phyloP scores from a whole-genome alignment of 164 flowering plant genomes.

The Umbellularia californica region DNA sequence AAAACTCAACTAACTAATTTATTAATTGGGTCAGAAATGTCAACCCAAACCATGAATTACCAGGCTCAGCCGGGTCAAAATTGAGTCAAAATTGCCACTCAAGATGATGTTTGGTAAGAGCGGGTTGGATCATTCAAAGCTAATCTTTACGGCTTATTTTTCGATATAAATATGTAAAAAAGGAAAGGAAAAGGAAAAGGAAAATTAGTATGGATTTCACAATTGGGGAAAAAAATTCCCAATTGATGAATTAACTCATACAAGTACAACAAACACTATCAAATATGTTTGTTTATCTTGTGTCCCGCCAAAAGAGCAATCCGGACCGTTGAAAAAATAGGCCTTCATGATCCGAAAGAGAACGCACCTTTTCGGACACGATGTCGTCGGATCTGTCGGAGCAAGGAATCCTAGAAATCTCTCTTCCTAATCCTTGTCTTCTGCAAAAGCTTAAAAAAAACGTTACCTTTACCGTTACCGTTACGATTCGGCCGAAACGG shows the following conservation, averaged over 20 bases:
- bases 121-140: too few species aligned
- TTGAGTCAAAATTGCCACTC: too few species aligned
- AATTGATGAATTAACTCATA: background rate
- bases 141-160: too few species aligned
- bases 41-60: background rate
- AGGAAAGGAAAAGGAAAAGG: too few species aligned
- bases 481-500: background rate
- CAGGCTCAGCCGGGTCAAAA: too few species aligned
- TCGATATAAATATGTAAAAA: too few species aligned
- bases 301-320: background rate
- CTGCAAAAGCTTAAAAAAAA: background rate
- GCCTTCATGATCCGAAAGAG: background rate
- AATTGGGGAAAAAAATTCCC: too few species aligned
- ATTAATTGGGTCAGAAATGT: too few species aligned
- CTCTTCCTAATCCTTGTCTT: background rate
- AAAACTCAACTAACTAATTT: background rate
- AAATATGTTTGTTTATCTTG: background rate
- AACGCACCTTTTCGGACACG: background rate
- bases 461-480: background rate
- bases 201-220: too few species aligned
- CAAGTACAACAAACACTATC: background rate
- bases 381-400: slow-evolving; percentile 1
- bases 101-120: too few species aligned
- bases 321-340: background rate
- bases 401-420: background rate